Evolutionary conservation across 176 grass and related monocot genomes (phyloP), one percentile per base, ranked within the genome.

Genomic region (Triticum aestivum): DNA sequence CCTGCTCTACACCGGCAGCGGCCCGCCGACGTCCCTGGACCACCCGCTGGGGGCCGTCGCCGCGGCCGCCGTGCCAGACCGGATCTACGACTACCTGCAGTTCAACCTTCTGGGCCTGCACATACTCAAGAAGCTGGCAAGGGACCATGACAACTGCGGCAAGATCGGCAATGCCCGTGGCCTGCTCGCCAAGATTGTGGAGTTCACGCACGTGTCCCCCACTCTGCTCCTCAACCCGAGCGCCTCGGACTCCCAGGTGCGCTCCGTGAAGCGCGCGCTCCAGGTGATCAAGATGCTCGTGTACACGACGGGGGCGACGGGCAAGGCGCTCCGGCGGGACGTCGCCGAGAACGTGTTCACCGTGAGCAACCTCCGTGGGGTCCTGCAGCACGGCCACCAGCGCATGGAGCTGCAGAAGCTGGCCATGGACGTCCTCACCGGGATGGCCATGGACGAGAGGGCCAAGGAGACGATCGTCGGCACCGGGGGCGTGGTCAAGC

Each of bases 211-310:
- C 17, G 52, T 15, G 4, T 89, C 84, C 12, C 73, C 34, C 56
- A 18, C 17, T 0, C 54, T 91, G 39, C 86, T 90, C 41, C 59
- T 7, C 29, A 87, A 87, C 52, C 27, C 49, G 29, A 33, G 29
- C 14, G 73, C 67, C 3, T 1, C 67, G 5, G 38, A 85, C 8
- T 73, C 91, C 1, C 82, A 88, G 62, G 73, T 91, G 13, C 17
- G 63, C 74, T 59, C 63, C 47, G 67, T 93, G 13, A 88, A 86
- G 78, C 81, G 74, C 38, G 82, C 91, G 18, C 74, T 96, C 35
- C 56, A 93, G 79, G 75, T 93, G 45, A 59, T 96, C 11, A 91
- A 86, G 81, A 91, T 84, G 87, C 87, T 96, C 9, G 91, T 85
- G 15, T 79, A 69, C 37, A 78, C 87, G 7, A 91, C 79, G 6